A percentile compares a stretch with the other conserved stretches of the same genome.
phyloP scores from a whole-genome alignment of 768 basidiomycete genomes.

The Suillus fuscotomentosus region DNA sequence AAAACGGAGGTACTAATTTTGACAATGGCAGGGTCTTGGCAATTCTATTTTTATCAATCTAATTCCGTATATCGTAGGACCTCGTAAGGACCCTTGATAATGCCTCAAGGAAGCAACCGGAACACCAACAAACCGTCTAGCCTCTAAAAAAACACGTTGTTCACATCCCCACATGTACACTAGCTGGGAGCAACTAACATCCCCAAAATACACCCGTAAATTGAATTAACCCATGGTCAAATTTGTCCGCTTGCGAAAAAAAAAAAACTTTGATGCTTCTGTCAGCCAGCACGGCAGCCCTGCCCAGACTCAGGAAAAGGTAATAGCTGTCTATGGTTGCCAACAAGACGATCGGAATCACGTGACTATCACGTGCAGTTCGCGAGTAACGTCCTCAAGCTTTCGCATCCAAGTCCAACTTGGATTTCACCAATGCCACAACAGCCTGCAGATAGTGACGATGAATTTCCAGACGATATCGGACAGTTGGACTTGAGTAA shows the following conservation, averaged over 20 bases:
- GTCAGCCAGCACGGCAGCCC: not conserved
- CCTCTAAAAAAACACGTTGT: not conserved
- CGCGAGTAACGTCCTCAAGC: not conserved
- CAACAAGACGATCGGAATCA: not conserved
- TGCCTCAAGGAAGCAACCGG: not conserved
- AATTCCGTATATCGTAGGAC: slow-evolving; percentile 4
- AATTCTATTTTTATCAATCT: slow-evolving; percentile 3
- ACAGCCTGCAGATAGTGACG: slow-evolving; percentile 25
- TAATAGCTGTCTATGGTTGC: not conserved
- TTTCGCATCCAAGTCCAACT: not conserved
- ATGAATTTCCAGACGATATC: slow-evolving; percentile 60
- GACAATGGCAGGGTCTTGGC: slow-evolving; percentile 3
- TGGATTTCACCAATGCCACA: slow-evolving; percentile 21
- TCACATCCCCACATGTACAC: not conserved
- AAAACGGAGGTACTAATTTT: slow-evolving; percentile 3
- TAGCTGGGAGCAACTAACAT: not conserved
- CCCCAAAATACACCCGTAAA: not conserved
- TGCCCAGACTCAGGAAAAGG: not conserved
- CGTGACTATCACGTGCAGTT: not conserved
- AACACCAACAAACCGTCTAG: not conserved
- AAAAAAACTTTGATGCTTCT: not conserved
- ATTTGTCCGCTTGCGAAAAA: not conserved
- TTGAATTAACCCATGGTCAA: not conserved
- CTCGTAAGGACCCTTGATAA: not conserved
- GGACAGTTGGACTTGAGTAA: slow-evolving; percentile 46